These are phyloP conservation scores for Amphibolis antarctica DNA, from an alignment of 106 monocot genomes.

Conservation along the genomic window DNA sequence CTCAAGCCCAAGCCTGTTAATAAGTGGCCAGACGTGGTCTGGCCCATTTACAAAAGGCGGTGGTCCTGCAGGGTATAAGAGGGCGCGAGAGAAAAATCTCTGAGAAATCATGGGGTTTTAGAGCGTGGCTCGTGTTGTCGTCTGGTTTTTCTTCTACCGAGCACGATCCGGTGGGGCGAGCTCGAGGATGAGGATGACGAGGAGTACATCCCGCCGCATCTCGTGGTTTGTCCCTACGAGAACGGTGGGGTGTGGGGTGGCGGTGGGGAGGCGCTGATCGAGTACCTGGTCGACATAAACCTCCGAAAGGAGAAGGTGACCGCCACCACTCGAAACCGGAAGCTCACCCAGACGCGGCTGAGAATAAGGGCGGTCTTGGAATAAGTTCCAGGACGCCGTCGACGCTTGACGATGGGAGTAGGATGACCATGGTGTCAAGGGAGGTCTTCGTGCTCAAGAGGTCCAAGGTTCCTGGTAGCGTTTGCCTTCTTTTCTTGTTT, in stretches of 20 bases:
- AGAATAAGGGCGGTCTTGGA: conserved; percentile 75
- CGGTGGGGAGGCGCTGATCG: conserved; percentile 50
- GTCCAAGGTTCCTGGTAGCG: conserved; percentile 50
- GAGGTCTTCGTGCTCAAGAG: conserved; percentile 86
- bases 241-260: conserved; percentile 72
- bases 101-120: too few species aligned
- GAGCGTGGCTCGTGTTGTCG: too few species aligned
- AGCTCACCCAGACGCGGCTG: conserved; percentile 67
- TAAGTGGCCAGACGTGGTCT: too few species aligned
- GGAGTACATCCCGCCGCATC: conserved; percentile 59
- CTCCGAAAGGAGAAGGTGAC: conserved; percentile 75
- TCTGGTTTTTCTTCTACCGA: too few species aligned
- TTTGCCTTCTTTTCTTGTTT: too few species aligned
- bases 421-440: conserved; percentile 84
- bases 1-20: too few species aligned
- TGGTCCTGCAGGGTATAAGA: too few species aligned
- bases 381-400: conserved; percentile 71
- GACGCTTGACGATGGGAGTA: conserved; percentile 51
- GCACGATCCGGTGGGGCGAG: conserved; percentile 65
- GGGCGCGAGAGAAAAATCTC: too few species aligned
- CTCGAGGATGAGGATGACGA: conserved; percentile 77
- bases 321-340: conserved; percentile 49
- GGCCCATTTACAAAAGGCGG: too few species aligned
- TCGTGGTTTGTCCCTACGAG: conserved; percentile 67
- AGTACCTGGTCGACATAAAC: conserved; percentile 65